These are phyloP conservation scores for Cubamyces lactineus DNA, from an alignment of 768 basidiomycete species.

Conservation along the genomic window DNA sequence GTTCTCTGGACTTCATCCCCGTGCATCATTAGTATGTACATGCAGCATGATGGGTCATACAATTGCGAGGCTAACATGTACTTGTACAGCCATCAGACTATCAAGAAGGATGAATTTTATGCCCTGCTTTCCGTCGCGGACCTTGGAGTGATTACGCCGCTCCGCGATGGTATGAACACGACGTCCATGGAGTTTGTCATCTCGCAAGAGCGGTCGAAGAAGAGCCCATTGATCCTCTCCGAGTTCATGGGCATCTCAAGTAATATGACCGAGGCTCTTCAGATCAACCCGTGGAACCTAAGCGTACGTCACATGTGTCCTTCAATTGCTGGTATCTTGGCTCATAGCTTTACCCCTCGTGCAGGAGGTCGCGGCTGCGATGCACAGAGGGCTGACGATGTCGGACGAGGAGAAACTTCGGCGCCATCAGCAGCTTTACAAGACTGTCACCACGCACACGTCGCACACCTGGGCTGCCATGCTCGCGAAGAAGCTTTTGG, in stretches of 20 bases:
- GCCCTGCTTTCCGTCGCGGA: slow-evolving; percentile 92
- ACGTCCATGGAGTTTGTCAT: slow-evolving; percentile 98
- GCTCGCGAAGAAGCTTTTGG: slow-evolving; percentile 85
- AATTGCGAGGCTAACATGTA: background rate
- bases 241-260: slow-evolving; percentile 99
- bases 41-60: background rate
- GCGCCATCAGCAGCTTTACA: slow-evolving; percentile 78
- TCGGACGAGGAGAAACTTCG: slow-evolving; percentile 68
- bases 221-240: slow-evolving; percentile 86
- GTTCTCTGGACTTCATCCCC: slow-evolving; percentile 91
- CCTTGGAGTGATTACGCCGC: slow-evolving; percentile 91
- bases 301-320: slow-evolving; percentile 52
- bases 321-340: background rate
- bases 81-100: slow-evolving; percentile 80
- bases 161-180: slow-evolving; percentile 99
- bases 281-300: slow-evolving; percentile 97
- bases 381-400: slow-evolving; percentile 89
- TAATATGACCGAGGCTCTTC: slow-evolving; percentile 85
- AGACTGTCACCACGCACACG: slow-evolving; percentile 89
- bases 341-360: background rate
- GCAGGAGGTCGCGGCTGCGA: slow-evolving; percentile 86
- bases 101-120: slow-evolving; percentile 98
- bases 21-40: slow-evolving; percentile 92
- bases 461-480: slow-evolving; percentile 94
- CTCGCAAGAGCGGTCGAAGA: slow-evolving; percentile 84